Evolutionary conservation across 2,329 filamentous ascomycete genomes (phyloP).

Genomic region (Dryadomyces sulphureus): DNA sequence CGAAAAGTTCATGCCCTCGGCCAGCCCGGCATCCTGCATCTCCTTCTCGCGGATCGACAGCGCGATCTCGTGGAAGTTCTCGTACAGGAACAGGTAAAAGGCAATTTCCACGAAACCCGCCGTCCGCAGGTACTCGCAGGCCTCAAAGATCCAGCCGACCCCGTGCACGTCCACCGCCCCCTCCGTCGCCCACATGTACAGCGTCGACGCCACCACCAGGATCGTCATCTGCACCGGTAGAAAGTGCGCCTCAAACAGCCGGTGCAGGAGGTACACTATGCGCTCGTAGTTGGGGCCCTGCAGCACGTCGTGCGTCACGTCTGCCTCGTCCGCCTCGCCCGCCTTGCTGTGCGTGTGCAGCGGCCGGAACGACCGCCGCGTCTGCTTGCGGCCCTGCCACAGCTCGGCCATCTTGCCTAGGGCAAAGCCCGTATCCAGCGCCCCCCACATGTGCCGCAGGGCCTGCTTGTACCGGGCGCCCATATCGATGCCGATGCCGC

Average conservation of each 20-base stretch:
- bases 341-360: slow-evolving; percentile 18
- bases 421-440: slow-evolving; percentile 53
- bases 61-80: slow-evolving; percentile 49
- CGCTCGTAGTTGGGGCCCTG: slow-evolving; percentile 38
- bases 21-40: slow-evolving; percentile 49
- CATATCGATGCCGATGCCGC: slow-evolving; percentile 41
- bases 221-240: slow-evolving; percentile 53
- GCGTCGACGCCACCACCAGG: slow-evolving; percentile 44
- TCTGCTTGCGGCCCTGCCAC: slow-evolving; percentile 42
- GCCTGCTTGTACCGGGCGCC: slow-evolving; percentile 57
- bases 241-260: slow-evolving; percentile 63
- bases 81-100: slow-evolving; percentile 51
- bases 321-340: slow-evolving; percentile 19
- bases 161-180: slow-evolving; percentile 34
- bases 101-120: slow-evolving; percentile 48
- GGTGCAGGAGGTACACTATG: slow-evolving; percentile 44
- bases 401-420: slow-evolving; percentile 42
- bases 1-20: slow-evolving; percentile 52
- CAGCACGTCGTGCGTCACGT: slow-evolving; percentile 35
- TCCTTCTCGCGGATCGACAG: slow-evolving; percentile 46
- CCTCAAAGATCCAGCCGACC: slow-evolving; percentile 42
- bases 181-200: slow-evolving; percentile 42
- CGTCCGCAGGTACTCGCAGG: slow-evolving; percentile 45
- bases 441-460: slow-evolving; percentile 62
- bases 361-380: slow-evolving; percentile 37